Base-by-base conservation (phyloP, 345 rosid genomes). In the Rhodomyrtus tomentosa region DNA sequence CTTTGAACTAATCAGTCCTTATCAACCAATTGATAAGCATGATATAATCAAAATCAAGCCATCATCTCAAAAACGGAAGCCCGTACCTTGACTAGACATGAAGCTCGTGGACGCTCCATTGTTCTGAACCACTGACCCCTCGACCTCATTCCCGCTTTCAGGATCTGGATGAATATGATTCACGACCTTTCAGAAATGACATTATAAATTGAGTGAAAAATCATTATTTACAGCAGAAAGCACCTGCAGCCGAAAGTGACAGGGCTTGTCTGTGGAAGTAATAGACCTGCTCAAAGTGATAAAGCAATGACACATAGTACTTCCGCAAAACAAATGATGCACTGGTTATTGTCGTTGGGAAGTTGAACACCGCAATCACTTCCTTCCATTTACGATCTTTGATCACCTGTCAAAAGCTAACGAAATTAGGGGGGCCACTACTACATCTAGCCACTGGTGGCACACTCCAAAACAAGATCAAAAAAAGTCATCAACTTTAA, bases 381-480 rank as follows among this genome's bases (percentile, higher is more conserved):
- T 96, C 98, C 90, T 93, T 96, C 98, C 99, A 96, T 92, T 58
- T 93, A 21, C 95, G 95, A 85, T 95, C 95, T 85, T 84, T 87
- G 59, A 95, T 81, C 53, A 96, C 95, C 99, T 96, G 86, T 27
- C 81, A 83, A 36, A 80, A 87, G 52, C 82, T 81, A 53, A 89
- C 81, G 81, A 81, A 85, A 82, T 38, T 48, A 51, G 55, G 16
- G 83, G 48, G 22, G 79, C 45, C 11, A 54, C 16, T 21, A 54
- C 16, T 82, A 52, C 50, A 52, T 82, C 62, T 36, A 51, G 13
- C 45, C 79, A 68, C 76, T 32, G 76, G 3, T 18, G 76, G 76
- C 76, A 32, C 74, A 80, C 54, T 80, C 32, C 53, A 12, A 50
- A 81, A 50, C n/a, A 50, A 49, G 83, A 81, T 81, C 83, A 80